phyloP scores from a whole-genome alignment of 208 protist species.

The Wallacemonas collosoma region DNA sequence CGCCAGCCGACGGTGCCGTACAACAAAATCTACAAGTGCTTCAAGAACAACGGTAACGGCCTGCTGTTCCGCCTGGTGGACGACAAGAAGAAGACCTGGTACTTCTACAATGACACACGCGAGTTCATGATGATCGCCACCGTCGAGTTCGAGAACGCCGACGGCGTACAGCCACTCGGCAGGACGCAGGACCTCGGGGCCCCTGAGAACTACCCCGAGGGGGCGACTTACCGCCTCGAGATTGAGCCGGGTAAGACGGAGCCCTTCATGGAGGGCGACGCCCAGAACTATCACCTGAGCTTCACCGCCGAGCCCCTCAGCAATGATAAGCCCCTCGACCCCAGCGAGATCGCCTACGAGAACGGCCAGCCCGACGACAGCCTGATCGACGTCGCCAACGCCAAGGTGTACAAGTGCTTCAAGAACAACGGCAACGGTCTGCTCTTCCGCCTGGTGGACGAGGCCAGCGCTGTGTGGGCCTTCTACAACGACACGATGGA shows the following conservation, averaged over 20 bases:
- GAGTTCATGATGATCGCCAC: constrained; percentile 76
- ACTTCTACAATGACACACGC: constrained; percentile 85
- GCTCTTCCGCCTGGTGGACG: constrained; percentile 56
- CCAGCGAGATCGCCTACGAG: constrained; percentile 44
- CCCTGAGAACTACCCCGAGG: constrained; percentile 27
- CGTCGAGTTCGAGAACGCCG: constrained; percentile 54
- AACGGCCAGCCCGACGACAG: constrained; percentile 51
- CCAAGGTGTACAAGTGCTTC: constrained; percentile 72
- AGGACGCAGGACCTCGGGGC: constrained; percentile 48
- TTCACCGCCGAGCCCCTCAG: constrained; percentile 69
- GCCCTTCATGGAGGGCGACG: constrained; percentile 57
- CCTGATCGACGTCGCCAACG: constrained; percentile 32
- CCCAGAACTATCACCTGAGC: constrained; percentile 48
- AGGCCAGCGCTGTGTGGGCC: constrained; percentile 42
- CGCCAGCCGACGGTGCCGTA: constrained; percentile 22
- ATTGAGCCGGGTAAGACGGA: constrained; percentile 62
- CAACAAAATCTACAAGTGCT: constrained; percentile 76
- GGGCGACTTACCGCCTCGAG: constrained; percentile 44
- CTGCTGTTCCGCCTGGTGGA: constrained; percentile 87
- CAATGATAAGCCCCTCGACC: constrained; percentile 40
- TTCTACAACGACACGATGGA: constrained; percentile 72
- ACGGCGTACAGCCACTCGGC: constrained; percentile 50
- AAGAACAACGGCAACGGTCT: constrained; percentile 64
- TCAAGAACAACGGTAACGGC: constrained; percentile 74
- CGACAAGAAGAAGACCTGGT: constrained; percentile 51